phyloP scores from a whole-genome alignment of 2,329 filamentous ascomycete species.

The Didymella pinodella region DNA sequence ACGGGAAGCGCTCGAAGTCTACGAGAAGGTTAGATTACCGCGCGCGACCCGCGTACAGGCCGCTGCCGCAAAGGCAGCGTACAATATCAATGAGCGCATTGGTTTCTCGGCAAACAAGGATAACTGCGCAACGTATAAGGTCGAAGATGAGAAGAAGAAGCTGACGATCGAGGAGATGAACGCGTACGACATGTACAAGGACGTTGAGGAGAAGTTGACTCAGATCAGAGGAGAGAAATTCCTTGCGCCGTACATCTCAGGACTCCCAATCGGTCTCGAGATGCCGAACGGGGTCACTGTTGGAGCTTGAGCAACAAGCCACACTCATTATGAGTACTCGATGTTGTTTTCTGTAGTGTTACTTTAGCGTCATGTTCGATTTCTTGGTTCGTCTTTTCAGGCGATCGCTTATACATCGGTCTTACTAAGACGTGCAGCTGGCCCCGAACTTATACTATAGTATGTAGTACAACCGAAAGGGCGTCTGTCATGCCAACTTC shows the following conservation, averaged over 20 bases:
- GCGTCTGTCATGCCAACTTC: neutral
- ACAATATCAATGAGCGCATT: slow-evolving; percentile 51
- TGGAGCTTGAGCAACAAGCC: slow-evolving; percentile 11
- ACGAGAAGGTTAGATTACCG: slow-evolving; percentile 49
- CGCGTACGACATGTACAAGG: slow-evolving; percentile 46
- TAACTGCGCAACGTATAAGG: slow-evolving; percentile 63
- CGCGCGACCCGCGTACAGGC: slow-evolving; percentile 51
- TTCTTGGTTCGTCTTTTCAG: neutral
- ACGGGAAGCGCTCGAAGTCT: slow-evolving; percentile 43
- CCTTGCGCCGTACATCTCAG: slow-evolving; percentile 15
- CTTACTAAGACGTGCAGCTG: slow-evolving; percentile 14
- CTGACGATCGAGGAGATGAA: slow-evolving; percentile 77
- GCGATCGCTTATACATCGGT: neutral
- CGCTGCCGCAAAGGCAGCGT: slow-evolving; percentile 47
- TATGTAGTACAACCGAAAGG: neutral
- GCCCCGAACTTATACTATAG: neutral
- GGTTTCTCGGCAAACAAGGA: slow-evolving; percentile 67
- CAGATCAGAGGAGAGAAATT: slow-evolving; percentile 15
- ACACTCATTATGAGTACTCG: neutral
- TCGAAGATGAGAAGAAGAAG: slow-evolving; percentile 67
- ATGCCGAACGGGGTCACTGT: slow-evolving; percentile 23
- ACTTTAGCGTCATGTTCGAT: slow-evolving; percentile 6
- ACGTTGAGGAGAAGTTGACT: slow-evolving; percentile 29
- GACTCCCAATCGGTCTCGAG: slow-evolving; percentile 19
- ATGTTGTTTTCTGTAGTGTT: neutral